phyloP scores from a whole-genome alignment of 352 stramenopile genomes.

The Aphanomyces euteiches region DNA sequence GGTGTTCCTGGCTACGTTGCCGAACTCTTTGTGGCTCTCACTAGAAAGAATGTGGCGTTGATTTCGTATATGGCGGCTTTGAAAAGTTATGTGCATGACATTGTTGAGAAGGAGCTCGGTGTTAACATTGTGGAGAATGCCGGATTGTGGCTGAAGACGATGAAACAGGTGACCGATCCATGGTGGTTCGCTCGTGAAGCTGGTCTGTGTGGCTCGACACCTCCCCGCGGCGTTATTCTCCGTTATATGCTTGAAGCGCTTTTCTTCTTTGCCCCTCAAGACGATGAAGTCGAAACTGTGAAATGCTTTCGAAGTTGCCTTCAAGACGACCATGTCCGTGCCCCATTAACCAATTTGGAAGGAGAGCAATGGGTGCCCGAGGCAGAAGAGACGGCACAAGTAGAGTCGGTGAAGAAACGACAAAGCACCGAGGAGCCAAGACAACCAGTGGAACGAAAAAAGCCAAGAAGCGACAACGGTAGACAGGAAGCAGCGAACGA shows the following conservation, averaged over 20 bases:
- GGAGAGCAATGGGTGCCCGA: not conserved
- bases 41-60: not conserved
- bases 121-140: not conserved
- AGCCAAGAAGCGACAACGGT: too few relatives aligned
- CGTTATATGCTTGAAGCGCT: not conserved
- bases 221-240: not conserved
- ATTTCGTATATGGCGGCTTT: not conserved
- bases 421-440: too few relatives aligned
- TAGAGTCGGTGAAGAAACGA: too few relatives aligned
- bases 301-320: not conserved
- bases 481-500: too few relatives aligned
- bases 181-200: not conserved
- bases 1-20: not conserved
- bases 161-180: not conserved
- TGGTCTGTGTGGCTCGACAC: not conserved
- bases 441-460: too few relatives aligned
- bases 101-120: not conserved
- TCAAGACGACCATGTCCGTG: not conserved
- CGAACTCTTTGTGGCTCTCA: not conserved
- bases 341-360: not conserved
- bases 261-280: not conserved
- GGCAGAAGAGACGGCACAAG: not conserved
- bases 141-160: not conserved
- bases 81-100: not conserved
- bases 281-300: not conserved